Conservation (phyloP, 352 stramenopile genomes). For the Phytophthora pseudosyringae region DNA sequence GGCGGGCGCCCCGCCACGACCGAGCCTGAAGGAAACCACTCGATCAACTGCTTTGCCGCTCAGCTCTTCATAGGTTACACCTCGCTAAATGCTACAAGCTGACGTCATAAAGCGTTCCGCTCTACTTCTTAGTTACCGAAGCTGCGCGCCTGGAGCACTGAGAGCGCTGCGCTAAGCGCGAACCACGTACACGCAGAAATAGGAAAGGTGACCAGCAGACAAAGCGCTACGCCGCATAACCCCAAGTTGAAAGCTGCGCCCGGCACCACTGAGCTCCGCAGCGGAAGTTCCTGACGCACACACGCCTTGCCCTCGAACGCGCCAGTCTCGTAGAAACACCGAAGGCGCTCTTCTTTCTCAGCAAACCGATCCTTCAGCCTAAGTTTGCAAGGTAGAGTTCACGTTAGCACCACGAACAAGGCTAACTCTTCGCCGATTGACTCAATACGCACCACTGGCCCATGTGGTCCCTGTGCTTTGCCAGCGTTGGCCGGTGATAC, state of each 20-base stretch:
- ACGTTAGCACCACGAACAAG: neutral
- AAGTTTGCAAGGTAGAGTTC: slow-evolving; percentile 11
- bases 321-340: slow-evolving; percentile 68
- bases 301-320: slow-evolving; percentile 49
- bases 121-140: slow-evolving; percentile 48
- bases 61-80: slow-evolving; percentile 10
- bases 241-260: slow-evolving; percentile 52
- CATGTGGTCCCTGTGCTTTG: slow-evolving; percentile 56
- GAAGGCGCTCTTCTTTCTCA: slow-evolving; percentile 76
- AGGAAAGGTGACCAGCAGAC: slow-evolving; percentile 41
- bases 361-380: slow-evolving; percentile 72
- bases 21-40: slow-evolving; percentile 1
- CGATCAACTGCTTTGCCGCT: neutral
- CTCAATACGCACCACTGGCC: slow-evolving; percentile 45
- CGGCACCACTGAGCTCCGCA: slow-evolving; percentile 36
- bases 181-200: slow-evolving; percentile 46
- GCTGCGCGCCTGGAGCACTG: slow-evolving; percentile 52
- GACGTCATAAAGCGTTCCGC: slow-evolving; percentile 4
- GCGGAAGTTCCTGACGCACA: slow-evolving; percentile 36
- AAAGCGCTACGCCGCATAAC: slow-evolving; percentile 42
- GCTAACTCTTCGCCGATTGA: neutral
- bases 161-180: slow-evolving; percentile 47
- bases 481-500: slow-evolving; percentile 54
- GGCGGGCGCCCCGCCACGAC: slow-evolving; percentile 27
- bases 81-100: slow-evolving; percentile 11